These are phyloP conservation scores for Bipolaris sorokiniana DNA, from an alignment of 2,329 filamentous ascomycete species.

Conservation along the genomic window DNA sequence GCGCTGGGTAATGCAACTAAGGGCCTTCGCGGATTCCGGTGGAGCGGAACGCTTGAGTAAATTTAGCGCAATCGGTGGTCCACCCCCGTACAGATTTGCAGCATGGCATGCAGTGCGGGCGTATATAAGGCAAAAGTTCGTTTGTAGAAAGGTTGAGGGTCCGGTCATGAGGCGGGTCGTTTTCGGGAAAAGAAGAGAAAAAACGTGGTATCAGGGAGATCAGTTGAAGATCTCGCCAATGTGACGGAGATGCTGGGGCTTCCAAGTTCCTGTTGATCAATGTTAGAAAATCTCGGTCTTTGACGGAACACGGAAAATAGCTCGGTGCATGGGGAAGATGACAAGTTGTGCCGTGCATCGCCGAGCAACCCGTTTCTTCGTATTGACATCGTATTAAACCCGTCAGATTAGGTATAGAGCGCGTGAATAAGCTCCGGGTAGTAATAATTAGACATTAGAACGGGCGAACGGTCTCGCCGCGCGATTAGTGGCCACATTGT, in stretches of 20 bases:
- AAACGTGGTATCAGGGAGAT: conserved; percentile 1
- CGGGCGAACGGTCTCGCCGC: conserved; percentile 15
- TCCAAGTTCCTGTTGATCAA: conserved; percentile 41
- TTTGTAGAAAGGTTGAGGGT: too few species aligned
- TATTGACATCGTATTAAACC: background rate
- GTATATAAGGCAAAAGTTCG: too few species aligned
- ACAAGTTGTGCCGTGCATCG: too few species aligned
- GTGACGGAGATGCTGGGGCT: conserved; percentile 44
- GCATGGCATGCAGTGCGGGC: too few species aligned
- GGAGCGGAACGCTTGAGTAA: too few species aligned
- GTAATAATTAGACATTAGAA: background rate
- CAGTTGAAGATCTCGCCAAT: conserved; percentile 44
- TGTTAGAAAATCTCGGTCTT: conserved; percentile 23
- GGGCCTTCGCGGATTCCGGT: too few species aligned
- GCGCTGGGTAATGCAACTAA: too few species aligned
- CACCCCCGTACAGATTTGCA: too few species aligned
- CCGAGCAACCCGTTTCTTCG: background rate
- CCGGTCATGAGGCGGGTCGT: too few species aligned
- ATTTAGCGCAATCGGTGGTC: too few species aligned
- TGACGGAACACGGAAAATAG: too few species aligned
- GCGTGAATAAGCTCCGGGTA: background rate
- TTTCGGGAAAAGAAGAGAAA: background rate
- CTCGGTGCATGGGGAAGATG: too few species aligned
- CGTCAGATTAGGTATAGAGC: background rate
- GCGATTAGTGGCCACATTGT: conserved; percentile 1